phyloP scores from a whole-genome alignment of 2,329 filamentous ascomycete species.

The Xylariaceae sp. region DNA sequence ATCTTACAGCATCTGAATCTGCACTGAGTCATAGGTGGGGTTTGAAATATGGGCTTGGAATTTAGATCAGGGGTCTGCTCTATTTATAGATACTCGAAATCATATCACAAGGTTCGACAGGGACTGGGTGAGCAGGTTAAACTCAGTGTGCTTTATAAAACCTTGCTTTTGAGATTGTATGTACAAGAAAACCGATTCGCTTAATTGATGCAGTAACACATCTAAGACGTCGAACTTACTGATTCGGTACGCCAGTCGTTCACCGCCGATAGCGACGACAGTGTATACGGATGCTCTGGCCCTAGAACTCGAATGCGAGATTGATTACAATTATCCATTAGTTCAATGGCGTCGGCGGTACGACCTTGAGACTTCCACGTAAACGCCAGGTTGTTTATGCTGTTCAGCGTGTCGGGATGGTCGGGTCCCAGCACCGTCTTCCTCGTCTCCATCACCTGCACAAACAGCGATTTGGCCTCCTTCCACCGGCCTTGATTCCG shows the following conservation, averaged over 20 bases:
- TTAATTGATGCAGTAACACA: too few relatives aligned
- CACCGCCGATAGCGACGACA: neutral
- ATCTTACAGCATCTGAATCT: too few relatives aligned
- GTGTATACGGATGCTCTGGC: neutral
- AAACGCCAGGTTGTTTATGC: neutral
- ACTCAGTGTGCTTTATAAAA: too few relatives aligned
- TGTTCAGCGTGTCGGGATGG: neutral
- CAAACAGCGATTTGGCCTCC: neutral
- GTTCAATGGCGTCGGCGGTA: neutral
- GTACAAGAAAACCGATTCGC: too few relatives aligned
- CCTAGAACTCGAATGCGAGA: neutral
- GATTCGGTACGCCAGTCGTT: neutral
- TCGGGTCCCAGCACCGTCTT: neutral
- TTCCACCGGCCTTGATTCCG: neutral
- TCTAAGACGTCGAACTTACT: too few relatives aligned
- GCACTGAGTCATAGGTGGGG: too few relatives aligned
- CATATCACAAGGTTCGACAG: too few relatives aligned
- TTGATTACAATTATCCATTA: neutral
- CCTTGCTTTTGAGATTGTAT: too few relatives aligned
- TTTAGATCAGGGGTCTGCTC: too few relatives aligned
- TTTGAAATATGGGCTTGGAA: too few relatives aligned
- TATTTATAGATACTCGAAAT: too few relatives aligned
- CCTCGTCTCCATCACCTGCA: neutral
- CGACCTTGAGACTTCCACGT: neutral
- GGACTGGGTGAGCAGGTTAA: too few relatives aligned